Evolutionary conservation across 2,329 filamentous ascomycete genomes (phyloP).

Genomic region (Talaromyces sp.): DNA sequence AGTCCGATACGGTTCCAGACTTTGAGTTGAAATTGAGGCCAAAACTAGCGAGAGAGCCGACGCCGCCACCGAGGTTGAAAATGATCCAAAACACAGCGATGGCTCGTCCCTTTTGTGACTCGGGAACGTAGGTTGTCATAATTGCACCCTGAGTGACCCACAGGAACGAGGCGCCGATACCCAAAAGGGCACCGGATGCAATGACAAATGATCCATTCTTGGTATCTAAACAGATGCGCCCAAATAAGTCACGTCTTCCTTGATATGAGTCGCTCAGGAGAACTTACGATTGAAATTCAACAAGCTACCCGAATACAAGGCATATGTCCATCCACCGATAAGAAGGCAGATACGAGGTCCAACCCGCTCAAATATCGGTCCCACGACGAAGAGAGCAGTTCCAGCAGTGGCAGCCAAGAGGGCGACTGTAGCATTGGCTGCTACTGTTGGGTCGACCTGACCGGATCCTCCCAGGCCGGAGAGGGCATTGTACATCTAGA

Average conservation of each 20-base stretch:
- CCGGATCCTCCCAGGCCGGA: conserved; percentile 44
- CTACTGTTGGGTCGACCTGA: conserved; percentile 43
- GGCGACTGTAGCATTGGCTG: conserved; percentile 46
- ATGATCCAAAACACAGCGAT: conserved; percentile 40
- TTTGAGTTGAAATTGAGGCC: conserved; percentile 41
- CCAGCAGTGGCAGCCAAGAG: conserved; percentile 41
- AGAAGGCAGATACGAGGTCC: conserved; percentile 42
- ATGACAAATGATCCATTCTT: conserved; percentile 37
- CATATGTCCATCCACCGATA: conserved; percentile 45
- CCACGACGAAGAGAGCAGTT: conserved; percentile 43
- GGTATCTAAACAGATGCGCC: conserved; percentile 24
- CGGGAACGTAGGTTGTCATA: conserved; percentile 45
- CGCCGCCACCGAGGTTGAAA: conserved; percentile 44
- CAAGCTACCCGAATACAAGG: conserved; percentile 43
- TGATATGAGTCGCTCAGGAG: background rate
- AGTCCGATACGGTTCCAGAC: conserved; percentile 44
- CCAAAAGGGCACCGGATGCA: conserved; percentile 42
- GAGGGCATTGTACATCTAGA: conserved; percentile 48
- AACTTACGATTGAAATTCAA: conserved; percentile 40
- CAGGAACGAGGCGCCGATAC: conserved; percentile 42
- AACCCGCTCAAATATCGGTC: conserved; percentile 41
- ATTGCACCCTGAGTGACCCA: conserved; percentile 48
- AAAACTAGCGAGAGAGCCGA: conserved; percentile 43
- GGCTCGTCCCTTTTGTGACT: conserved; percentile 34
- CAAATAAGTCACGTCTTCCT: background rate